Conservation (phyloP, 2,329 filamentous ascomycete species). For the Trichoderma oligosporum region DNA sequence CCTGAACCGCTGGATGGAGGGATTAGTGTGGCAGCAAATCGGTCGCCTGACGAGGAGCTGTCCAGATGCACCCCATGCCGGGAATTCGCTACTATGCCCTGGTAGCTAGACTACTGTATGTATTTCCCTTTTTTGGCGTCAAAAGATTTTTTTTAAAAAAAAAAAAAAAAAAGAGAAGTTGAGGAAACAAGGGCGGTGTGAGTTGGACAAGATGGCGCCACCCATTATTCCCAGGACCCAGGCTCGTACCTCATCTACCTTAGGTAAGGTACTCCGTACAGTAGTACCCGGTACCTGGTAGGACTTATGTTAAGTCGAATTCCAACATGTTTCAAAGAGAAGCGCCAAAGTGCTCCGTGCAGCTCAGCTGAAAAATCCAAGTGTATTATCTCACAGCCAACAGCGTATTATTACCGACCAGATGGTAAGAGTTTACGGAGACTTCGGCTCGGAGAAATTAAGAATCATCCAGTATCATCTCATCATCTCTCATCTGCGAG, state of each 20-base stretch:
- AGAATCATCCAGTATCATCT: not conserved
- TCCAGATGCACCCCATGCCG: too few species aligned
- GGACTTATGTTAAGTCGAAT: too few species aligned
- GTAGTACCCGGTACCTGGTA: too few species aligned
- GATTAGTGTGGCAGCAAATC: not conserved
- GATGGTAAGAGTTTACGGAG: slow-evolving; percentile 6
- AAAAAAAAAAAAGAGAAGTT: not conserved
- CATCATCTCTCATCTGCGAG: slow-evolving; percentile 1
- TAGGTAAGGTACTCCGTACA: not conserved
- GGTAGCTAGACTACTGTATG: too few species aligned
- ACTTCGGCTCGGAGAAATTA: slow-evolving; percentile 6
- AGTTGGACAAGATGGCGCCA: not conserved
- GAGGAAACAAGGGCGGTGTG: not conserved
- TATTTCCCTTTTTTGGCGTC: too few species aligned
- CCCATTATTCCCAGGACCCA: too few species aligned
- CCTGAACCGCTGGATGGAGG: not conserved
- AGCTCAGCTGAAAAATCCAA: not conserved
- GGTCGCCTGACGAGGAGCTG: not conserved
- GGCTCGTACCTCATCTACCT: too few species aligned
- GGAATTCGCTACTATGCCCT: too few species aligned
- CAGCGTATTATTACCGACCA: not conserved
- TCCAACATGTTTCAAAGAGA: too few species aligned
- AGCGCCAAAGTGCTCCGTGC: not conserved
- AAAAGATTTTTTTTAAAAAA: not conserved
- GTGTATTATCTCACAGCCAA: too few species aligned